Percentiles rank a stretch among this genome's conserved stretches.
Evolutionary conservation across 768 basidiomycete species (phyloP).

Genomic region (Pholiota conissans): DNA sequence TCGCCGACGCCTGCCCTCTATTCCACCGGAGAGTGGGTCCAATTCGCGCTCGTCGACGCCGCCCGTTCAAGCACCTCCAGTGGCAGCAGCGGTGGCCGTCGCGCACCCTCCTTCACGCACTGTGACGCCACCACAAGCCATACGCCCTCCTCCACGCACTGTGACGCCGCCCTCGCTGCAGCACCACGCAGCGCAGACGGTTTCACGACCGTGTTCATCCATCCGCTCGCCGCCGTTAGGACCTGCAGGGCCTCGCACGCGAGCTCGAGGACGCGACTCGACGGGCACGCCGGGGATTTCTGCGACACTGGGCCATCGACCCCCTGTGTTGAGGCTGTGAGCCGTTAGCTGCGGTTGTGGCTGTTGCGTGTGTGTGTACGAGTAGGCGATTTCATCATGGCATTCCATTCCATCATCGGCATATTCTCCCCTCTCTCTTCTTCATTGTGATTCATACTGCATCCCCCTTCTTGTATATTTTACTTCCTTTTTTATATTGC

Average conservation of each 20-base stretch:
- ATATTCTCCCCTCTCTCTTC: neutral
- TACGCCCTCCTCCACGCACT: constrained; percentile 1
- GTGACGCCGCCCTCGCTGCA: constrained; percentile 7
- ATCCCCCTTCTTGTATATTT: neutral
- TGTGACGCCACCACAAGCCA: constrained; percentile 4
- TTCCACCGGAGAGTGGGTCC: constrained; percentile 18
- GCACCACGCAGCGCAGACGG: neutral
- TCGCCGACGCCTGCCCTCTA: constrained; percentile 21
- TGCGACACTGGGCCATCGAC: constrained; percentile 10
- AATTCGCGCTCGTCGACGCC: constrained; percentile 12
- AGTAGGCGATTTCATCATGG: constrained; percentile 1
- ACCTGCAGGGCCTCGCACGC: constrained; percentile 25
- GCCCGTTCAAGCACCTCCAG: constrained; percentile 4
- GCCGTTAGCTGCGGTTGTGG: neutral
- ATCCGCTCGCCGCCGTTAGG: constrained; percentile 24
- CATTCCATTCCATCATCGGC: neutral
- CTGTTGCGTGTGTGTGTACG: neutral
- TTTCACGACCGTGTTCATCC: neutral
- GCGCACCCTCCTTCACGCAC: constrained; percentile 1
- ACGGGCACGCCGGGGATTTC: neutral
- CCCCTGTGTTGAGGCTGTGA: constrained; percentile 20
- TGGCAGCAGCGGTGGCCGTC: neutral
- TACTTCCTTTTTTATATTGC: neutral
- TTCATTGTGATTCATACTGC: constrained; percentile 6
- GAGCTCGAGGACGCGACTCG: constrained; percentile 7